These are phyloP conservation scores for Acanthamoeba culbertsoni DNA, from an alignment of 208 protist species.

Conservation along the genomic window DNA sequence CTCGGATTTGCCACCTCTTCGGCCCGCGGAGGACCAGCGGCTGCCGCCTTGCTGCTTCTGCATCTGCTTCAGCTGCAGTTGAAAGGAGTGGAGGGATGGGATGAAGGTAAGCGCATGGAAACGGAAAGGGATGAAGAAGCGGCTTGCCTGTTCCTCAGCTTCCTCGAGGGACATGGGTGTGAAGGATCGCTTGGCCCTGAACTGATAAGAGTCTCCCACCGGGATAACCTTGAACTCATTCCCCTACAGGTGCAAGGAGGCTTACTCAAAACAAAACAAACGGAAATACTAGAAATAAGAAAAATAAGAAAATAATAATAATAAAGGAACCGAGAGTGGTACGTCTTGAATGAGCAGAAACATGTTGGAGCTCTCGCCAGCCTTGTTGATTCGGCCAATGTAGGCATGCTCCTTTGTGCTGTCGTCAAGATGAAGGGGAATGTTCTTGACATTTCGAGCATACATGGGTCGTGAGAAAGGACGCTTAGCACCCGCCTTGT, in stretches of 20 bases:
- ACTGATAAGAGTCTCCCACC: constrained; percentile 23
- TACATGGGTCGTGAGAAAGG: neutral
- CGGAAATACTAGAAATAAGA: neutral
- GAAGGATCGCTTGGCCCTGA: constrained; percentile 30
- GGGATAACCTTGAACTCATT: constrained; percentile 44
- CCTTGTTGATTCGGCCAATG: constrained; percentile 36
- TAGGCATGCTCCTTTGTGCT: neutral
- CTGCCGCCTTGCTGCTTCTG: neutral
- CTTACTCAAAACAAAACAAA: neutral
- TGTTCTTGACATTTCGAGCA: constrained; percentile 12
- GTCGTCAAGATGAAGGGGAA: constrained; percentile 26
- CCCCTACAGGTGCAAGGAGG: neutral
- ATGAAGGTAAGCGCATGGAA: neutral
- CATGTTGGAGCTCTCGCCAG: neutral
- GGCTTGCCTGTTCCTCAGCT: neutral
- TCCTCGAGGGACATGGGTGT: neutral
- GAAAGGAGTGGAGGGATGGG: neutral
- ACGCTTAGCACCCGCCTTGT: neutral
- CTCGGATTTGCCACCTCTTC: constrained; percentile 6
- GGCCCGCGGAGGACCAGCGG: neutral
- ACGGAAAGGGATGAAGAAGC: neutral
- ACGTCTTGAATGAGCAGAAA: constrained; percentile 15
- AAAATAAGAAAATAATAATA: neutral
- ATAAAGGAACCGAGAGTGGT: neutral
- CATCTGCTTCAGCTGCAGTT: neutral